Evolutionary conservation across 2,329 filamentous ascomycete genomes (phyloP), one percentile per base, ranked within the genome.

Genomic region (Botrytis byssoidea): DNA sequence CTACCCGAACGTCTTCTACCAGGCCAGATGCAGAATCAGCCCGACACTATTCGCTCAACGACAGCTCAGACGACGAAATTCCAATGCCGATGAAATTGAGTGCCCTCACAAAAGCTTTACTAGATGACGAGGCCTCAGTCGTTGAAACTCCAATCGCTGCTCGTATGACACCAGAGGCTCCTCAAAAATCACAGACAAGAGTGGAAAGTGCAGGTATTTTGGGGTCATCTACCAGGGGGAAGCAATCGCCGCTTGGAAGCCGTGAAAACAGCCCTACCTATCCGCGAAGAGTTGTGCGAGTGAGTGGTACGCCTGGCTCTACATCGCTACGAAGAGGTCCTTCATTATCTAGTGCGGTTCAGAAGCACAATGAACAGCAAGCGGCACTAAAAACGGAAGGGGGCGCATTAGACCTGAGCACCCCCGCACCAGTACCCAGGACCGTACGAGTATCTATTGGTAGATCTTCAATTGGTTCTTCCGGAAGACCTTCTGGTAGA

Each of bases 51-150:
- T 83, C 85, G 1, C 82, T 91, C 77, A 91, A 93, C 78, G 95
- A 97, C 81, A 97, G 93, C 85, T 97, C 95, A 37, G 95, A 98
- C 83, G 95, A 98, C 80, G 95, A 98, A 83, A 93, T 97, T 42
- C 92, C 93, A 25, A 92, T 93, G 78, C 94, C 94, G 2, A 79
- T 96, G 89, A 97, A 96, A 84, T 92, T 98, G 81, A 98, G 94
- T 81, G 94, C 95, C 79, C 89, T 96, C 77, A 97, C 95, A 67
- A 95, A 96, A 81, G 95, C 94, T 32, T 86, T 98, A 25, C 86
- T 98, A 37, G 89, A 89, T 73, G 89, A 91, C 61, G 88, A 88
- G 68, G 83, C 77, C 77, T 80, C 79, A 74, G 77, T 79, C 46
- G 77, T 74, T 66, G 79, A 76, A 70, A 74, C 78, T 46, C 68